Evolutionary conservation across 768 basidiomycete genomes (phyloP), one percentile per base, ranked within the genome.

Genomic region (Mycena chlorophos): DNA sequence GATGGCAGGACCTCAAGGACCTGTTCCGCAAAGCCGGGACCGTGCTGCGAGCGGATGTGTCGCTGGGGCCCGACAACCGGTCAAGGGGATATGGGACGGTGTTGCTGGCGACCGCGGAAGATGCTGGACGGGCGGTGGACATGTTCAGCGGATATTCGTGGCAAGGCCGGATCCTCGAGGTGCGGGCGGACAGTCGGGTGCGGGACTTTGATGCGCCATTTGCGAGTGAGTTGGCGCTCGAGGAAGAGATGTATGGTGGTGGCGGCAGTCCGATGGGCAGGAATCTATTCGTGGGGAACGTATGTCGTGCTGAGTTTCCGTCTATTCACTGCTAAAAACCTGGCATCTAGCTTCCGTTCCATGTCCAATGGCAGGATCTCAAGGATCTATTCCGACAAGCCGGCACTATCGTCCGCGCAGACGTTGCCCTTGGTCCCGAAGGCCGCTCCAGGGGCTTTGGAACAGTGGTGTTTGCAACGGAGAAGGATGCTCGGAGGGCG

Each of bases 1-100:
- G 97, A 52, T 99, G 97, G 97, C 97, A 99, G 75, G 97, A 99
- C 75, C 83, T 99, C 59, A 98, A 99, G 65, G 96, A 99, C 69
- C 84, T 99, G 50, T 98, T 99, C 72, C 85, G 96, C 31, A 89
- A 91, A 61, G 91, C 96, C 5, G 97, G 97, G 38, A 97, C 91
- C 26, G 86, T 95, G 60, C 75, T 92, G 31, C 79, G 89, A 47
- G 87, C 94, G 37, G 84, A 88, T 67, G 83, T 91, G 60, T 81
- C 89, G 52, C 77, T 91, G 28, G 84, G 91, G 3, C 89, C 91
- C 2, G 92, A 94, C 70, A 97, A 97, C 70, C 82, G 96, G 63
- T 93, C 90, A 43, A 81, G 95, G 52, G 96, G 96, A 1, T 88
- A 95, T 66, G 97, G 97, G 25, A 97, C 94, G 12, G 96, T 99